Evolutionary conservation across 495 filamentous ascomycete species (phyloP).

Genomic region (Cercophora newfieldiana): DNA sequence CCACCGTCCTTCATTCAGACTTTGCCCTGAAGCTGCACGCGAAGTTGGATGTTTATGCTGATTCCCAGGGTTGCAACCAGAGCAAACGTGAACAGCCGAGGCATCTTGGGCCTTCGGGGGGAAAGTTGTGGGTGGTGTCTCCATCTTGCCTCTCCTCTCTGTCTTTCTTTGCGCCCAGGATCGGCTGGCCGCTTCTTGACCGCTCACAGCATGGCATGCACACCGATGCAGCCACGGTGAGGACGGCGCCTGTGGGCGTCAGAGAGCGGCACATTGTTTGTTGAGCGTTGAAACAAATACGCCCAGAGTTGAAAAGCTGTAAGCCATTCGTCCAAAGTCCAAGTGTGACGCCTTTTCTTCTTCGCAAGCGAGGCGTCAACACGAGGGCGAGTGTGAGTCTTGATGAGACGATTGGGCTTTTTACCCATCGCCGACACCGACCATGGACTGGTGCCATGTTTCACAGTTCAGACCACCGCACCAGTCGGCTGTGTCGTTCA

Average conservation of each 20-base stretch:
- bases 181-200: slow-evolving; percentile 1
- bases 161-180: not conserved
- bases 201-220: not conserved
- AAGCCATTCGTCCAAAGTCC: not conserved
- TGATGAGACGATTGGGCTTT: slow-evolving; percentile 8
- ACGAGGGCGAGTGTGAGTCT: not conserved
- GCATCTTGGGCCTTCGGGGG: not conserved
- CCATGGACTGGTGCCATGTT: not conserved
- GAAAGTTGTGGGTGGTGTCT: not conserved
- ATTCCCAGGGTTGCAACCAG: not conserved
- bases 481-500: slow-evolving; percentile 10
- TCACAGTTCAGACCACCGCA: slow-evolving; percentile 11
- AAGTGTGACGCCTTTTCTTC: slow-evolving; percentile 1
- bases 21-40: slow-evolving; percentile 1
- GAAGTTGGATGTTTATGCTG: slow-evolving; percentile 3
- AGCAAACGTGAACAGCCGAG: not conserved
- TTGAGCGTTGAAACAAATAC: slow-evolving; percentile 15
- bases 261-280: slow-evolving; percentile 12
- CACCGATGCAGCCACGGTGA: not conserved
- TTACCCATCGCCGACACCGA: slow-evolving; percentile 2
- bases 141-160: not conserved
- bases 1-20: slow-evolving; percentile 5
- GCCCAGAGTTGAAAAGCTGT: not conserved
- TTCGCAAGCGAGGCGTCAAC: not conserved
- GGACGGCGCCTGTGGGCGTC: not conserved